These are phyloP conservation scores for Scheffersomyces segobiensis DNA, from an alignment of 1,139 yeast genomes.

Conservation along the genomic window DNA sequence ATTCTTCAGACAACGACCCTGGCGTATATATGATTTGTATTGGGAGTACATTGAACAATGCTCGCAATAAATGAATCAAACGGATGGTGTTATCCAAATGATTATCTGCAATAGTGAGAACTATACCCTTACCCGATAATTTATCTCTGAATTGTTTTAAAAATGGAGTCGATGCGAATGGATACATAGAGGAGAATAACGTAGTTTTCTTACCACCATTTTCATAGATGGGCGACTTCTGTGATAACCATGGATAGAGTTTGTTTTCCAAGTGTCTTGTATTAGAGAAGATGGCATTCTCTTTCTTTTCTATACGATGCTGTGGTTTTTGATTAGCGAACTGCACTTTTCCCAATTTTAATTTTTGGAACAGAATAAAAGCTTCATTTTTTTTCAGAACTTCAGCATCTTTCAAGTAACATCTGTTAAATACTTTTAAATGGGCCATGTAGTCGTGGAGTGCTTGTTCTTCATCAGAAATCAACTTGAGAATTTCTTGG, in stretches of 20 bases:
- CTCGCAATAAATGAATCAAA: conserved; percentile 31
- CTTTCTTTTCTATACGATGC: not conserved
- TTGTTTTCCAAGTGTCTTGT: not conserved
- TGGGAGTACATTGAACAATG: conserved; percentile 32
- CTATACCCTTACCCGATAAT: conserved; percentile 38
- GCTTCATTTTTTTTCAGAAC: not conserved
- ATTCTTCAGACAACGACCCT: conserved; percentile 21
- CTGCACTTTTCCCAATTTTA: not conserved
- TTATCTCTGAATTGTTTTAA: conserved; percentile 4
- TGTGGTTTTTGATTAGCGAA: not conserved
- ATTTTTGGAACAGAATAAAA: not conserved
- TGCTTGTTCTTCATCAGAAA: conserved; percentile 8
- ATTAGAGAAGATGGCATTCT: not conserved
- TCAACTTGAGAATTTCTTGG: conserved; percentile 11
- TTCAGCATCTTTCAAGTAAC: conserved; percentile 6
- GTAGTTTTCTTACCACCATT: conserved; percentile 14
- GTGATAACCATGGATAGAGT: conserved; percentile 28
- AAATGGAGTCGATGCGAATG: not conserved
- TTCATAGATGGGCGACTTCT: conserved; percentile 22
- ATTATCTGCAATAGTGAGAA: conserved; percentile 26
- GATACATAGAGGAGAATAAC: conserved; percentile 2
- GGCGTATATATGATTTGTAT: conserved; percentile 30
- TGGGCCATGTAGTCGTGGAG: conserved; percentile 12
- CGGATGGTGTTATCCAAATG: conserved; percentile 30
- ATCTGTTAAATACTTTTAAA: conserved; percentile 11